These are phyloP conservation scores for Suhomyces bolitotheri DNA, from an alignment of 1,139 yeast species.

Conservation along the genomic window DNA sequence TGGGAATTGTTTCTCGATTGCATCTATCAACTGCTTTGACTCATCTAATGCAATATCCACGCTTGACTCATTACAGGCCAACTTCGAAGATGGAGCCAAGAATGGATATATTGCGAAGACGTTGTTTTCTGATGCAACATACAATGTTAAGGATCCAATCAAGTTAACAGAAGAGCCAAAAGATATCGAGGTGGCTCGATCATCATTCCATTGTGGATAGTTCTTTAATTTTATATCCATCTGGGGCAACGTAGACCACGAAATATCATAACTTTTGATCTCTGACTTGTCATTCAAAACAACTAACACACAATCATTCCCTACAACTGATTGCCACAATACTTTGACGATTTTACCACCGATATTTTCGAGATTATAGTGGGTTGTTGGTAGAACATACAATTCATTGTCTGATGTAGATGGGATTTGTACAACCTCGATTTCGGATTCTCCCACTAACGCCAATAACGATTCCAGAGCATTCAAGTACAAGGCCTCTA, in stretches of 20 bases:
- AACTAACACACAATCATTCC: conserved; percentile 32
- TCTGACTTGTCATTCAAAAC: conserved; percentile 28
- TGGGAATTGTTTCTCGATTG: conserved; percentile 21
- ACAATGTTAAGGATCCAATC: conserved; percentile 38
- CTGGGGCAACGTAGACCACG: conserved; percentile 29
- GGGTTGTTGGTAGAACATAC: conserved; percentile 15
- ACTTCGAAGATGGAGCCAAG: conserved; percentile 19
- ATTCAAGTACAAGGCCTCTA: conserved; percentile 30
- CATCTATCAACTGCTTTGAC: conserved; percentile 20
- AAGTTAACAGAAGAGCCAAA: conserved; percentile 36
- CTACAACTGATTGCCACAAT: conserved; percentile 35
- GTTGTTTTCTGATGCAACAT: conserved; percentile 27
- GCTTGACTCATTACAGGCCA: conserved; percentile 26
- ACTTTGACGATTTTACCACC: conserved; percentile 25
- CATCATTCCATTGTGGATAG: conserved; percentile 16
- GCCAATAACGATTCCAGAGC: conserved; percentile 35
- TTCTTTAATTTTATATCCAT: conserved; percentile 23
- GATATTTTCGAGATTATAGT: conserved; percentile 20
- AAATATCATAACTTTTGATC: conserved; percentile 33
- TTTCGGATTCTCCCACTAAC: conserved; percentile 28
- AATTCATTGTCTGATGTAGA: conserved; percentile 1
- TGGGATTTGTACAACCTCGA: conserved; percentile 32
- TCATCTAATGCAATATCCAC: conserved; percentile 30
- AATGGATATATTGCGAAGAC: conserved; percentile 40
- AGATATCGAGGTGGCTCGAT: conserved; percentile 30